These are phyloP conservation scores for Eimeria maxima DNA, from an alignment of 169 alveolate genomes.

Conservation along the genomic window DNA sequence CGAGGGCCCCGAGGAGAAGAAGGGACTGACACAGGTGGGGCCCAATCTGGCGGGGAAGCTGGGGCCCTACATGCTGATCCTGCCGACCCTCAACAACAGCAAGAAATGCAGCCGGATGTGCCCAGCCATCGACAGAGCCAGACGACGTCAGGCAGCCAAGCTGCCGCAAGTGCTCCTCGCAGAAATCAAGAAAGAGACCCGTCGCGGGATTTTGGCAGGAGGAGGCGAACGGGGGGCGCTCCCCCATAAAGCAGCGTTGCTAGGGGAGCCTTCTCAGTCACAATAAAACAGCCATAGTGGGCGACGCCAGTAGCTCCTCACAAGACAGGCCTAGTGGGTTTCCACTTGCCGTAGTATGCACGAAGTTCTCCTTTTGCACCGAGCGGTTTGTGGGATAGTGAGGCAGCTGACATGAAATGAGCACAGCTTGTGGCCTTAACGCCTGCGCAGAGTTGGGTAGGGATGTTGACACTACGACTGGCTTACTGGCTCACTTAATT, in stretches of 20 bases:
- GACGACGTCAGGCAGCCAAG: not conserved
- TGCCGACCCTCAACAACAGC: not conserved
- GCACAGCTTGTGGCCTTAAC: not conserved
- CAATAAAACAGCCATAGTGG: not conserved
- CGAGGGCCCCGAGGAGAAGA: not conserved
- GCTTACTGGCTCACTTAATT: too few species aligned
- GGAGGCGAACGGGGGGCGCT: slow-evolving; percentile 42
- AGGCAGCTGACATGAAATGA: not conserved
- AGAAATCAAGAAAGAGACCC: slow-evolving; percentile 55
- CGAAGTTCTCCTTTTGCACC: not conserved
- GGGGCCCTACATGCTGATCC: slow-evolving; percentile 19
- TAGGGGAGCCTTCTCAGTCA: not conserved
- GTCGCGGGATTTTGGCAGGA: slow-evolving; percentile 58
- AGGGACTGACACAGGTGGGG: not conserved
- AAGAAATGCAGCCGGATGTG: slow-evolving; percentile 36
- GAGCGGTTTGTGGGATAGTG: not conserved
- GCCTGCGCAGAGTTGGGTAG: not conserved
- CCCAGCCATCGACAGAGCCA: slow-evolving; percentile 4
- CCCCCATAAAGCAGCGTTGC: not conserved
- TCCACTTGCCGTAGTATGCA: not conserved
- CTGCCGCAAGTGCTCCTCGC: slow-evolving; percentile 5
- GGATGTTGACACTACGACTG: not conserved
- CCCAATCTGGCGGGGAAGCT: not conserved
- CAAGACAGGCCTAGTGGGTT: not conserved
- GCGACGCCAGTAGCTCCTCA: not conserved